These are phyloP conservation scores for Aspergillus japonicus DNA, from an alignment of 2,329 filamentous ascomycete species.

Conservation along the genomic window DNA sequence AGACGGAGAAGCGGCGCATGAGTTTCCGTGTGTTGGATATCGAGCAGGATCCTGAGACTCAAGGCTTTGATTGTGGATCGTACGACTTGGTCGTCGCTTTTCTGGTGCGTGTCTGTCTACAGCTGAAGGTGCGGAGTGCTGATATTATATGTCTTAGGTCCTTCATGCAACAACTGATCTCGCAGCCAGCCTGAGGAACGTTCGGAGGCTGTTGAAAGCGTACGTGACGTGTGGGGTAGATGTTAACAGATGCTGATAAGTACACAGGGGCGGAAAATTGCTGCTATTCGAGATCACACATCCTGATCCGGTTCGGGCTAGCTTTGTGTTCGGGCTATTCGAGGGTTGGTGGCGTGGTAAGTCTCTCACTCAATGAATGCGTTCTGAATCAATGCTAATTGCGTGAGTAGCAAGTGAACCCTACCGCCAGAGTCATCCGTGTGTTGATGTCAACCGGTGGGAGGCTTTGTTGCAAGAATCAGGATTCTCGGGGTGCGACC, in stretches of 20 bases:
- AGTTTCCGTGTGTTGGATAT: slow-evolving; percentile 16
- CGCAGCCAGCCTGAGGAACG: slow-evolving; percentile 6
- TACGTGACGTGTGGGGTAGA: background rate
- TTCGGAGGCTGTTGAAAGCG: slow-evolving; percentile 14
- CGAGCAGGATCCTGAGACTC: slow-evolving; percentile 16
- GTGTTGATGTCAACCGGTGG: slow-evolving; percentile 10
- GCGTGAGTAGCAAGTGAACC: slow-evolving; percentile 7
- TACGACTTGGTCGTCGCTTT: slow-evolving; percentile 22
- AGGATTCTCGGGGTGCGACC: slow-evolving; percentile 20
- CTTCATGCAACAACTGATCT: slow-evolving; percentile 12
- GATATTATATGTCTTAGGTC: background rate
- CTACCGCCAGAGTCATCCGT: slow-evolving; percentile 12
- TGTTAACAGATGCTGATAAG: background rate
- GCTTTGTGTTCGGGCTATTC: slow-evolving; percentile 14
- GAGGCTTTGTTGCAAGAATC: slow-evolving; percentile 9
- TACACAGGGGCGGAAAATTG: slow-evolving; percentile 13
- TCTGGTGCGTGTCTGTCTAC: slow-evolving; percentile 4
- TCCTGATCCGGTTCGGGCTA: slow-evolving; percentile 2
- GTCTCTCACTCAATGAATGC: background rate
- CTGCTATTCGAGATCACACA: slow-evolving; percentile 12
- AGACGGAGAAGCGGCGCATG: slow-evolving; percentile 10
- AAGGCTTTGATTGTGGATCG: slow-evolving; percentile 18
- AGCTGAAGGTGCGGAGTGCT: background rate
- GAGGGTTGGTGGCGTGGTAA: slow-evolving; percentile 17
- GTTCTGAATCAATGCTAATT: background rate